These are phyloP conservation scores for Deakozyma indianensis DNA, from an alignment of 805 yeast genomes.

Conservation along the genomic window DNA sequence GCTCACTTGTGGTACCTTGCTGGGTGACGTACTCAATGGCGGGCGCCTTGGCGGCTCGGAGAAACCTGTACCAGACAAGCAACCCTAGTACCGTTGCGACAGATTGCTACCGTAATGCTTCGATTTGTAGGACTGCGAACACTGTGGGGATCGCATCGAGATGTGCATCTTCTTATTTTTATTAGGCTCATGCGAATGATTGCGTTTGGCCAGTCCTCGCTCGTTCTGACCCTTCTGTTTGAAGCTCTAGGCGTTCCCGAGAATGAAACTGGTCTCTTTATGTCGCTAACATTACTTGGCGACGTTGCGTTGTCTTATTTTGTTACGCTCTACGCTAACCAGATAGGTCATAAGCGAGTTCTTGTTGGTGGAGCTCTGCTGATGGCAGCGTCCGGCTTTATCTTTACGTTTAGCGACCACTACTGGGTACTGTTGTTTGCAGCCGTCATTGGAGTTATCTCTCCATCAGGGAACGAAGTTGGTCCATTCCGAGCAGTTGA, in stretches of 20 bases:
- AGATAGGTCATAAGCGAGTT: constrained; percentile 30
- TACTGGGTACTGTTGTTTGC: constrained; percentile 24
- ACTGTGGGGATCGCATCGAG: constrained; percentile 15
- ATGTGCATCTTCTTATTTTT: constrained; percentile 18
- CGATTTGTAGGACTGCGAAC: constrained; percentile 13
- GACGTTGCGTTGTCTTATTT: constrained; percentile 36
- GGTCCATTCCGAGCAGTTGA: constrained; percentile 48
- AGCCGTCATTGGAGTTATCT: constrained; percentile 36
- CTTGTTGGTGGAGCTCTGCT: constrained; percentile 26
- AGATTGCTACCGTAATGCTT: too few species aligned
- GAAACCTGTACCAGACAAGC: too few species aligned
- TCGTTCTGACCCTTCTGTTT: constrained; percentile 31
- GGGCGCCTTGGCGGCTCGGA: too few species aligned
- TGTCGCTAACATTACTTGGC: constrained; percentile 36
- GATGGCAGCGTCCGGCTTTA: constrained; percentile 31
- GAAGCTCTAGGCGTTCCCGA: constrained; percentile 28
- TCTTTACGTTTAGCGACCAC: constrained; percentile 24
- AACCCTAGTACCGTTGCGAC: too few species aligned
- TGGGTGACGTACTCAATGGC: too few species aligned
- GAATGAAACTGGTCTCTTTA: constrained; percentile 32
- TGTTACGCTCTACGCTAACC: constrained; percentile 32
- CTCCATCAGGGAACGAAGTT: constrained; percentile 45
- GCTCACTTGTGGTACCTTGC: too few species aligned
- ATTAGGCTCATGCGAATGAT: constrained; percentile 21
- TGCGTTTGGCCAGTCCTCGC: constrained; percentile 25